Conservation (phyloP, 169 alveolate species). For the Eimeria brunetti region DNA sequence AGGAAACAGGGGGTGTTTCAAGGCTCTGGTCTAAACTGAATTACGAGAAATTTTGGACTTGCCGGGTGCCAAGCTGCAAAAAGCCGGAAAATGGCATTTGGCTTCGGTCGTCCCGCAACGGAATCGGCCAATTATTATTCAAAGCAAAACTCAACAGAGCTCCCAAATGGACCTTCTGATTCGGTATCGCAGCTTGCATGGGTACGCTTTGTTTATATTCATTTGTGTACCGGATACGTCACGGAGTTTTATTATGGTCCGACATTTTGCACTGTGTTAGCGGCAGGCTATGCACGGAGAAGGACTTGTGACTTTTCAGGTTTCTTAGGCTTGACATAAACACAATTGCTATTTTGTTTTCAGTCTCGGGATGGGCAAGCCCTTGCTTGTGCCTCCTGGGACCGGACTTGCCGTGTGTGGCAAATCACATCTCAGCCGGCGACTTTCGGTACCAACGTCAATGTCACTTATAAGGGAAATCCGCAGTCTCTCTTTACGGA, state of each 20-base stretch:
- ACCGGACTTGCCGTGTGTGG: conserved; percentile 79
- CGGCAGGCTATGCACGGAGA: background rate
- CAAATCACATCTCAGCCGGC: conserved; percentile 71
- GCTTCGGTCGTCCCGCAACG: conserved; percentile 54
- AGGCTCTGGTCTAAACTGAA: too few relatives aligned
- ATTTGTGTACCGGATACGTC: background rate
- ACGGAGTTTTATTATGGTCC: background rate
- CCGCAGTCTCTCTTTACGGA: conserved; percentile 74
- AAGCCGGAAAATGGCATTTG: conserved; percentile 46
- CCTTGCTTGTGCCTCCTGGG: conserved; percentile 78
- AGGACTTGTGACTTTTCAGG: background rate
- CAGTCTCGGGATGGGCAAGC: conserved; percentile 76
- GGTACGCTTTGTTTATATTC: background rate
- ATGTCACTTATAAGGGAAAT: conserved; percentile 42
- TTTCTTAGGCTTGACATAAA: background rate
- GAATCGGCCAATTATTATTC: conserved; percentile 67
- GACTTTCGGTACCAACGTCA: conserved; percentile 44
- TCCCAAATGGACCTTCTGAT: conserved; percentile 76
- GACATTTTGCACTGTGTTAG: background rate
- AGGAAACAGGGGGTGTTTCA: background rate
- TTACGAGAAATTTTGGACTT: background rate
- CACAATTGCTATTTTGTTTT: background rate
- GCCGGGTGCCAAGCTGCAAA: background rate
- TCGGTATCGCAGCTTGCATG: conserved; percentile 76
- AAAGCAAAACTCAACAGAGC: conserved; percentile 57